A percentile compares a stretch with the other conserved stretches of the same genome.
phyloP scores from a whole-genome alignment of 441 rosid species.

The Corymbia citriodora region DNA sequence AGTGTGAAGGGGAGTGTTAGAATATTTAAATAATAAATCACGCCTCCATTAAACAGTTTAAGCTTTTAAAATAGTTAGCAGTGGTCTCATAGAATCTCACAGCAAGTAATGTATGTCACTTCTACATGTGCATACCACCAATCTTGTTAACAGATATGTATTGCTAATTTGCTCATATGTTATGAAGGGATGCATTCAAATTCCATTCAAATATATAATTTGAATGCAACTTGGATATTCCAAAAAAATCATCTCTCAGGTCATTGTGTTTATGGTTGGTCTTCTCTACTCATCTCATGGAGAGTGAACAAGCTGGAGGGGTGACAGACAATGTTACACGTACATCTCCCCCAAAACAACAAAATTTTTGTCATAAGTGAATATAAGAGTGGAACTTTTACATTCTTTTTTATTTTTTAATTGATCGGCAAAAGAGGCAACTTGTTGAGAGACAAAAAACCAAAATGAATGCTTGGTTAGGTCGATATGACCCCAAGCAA shows the following conservation, averaged over 20 bases:
- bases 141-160: neutral
- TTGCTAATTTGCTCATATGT: neutral
- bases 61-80: too few relatives aligned
- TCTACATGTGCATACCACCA: neutral
- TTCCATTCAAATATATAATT: neutral
- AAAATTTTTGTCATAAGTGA: neutral
- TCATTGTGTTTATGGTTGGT: neutral
- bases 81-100: too few relatives aligned
- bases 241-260: neutral
- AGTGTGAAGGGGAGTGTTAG: too few relatives aligned
- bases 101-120: neutral
- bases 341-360: neutral
- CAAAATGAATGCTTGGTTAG: neutral
- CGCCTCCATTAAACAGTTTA: too few relatives aligned
- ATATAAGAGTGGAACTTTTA: neutral
- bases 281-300: neutral
- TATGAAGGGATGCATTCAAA: neutral
- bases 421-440: neutral
- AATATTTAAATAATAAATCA: too few relatives aligned
- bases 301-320: neutral
- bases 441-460: neutral
- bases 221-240: neutral
- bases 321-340: neutral
- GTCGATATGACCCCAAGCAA: neutral
- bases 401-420: neutral